A percentile compares a stretch with the other conserved stretches of the same genome.
These are phyloP conservation scores for Lactarius psammicola DNA, from an alignment of 768 basidiomycete genomes.

Conservation along the genomic window DNA sequence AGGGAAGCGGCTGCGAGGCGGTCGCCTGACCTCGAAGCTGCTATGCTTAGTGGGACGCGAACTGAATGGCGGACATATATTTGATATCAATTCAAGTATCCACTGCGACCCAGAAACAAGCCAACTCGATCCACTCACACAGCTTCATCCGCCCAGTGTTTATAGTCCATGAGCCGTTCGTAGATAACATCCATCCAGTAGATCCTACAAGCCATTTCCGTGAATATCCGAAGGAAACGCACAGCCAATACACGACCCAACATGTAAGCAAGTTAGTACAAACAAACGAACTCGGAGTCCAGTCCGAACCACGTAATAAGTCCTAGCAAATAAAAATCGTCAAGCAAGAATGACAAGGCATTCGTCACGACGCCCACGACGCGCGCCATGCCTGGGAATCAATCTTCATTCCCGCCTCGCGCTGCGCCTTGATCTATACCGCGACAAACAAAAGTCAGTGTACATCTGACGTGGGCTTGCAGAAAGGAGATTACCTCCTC, in stretches of 20 bases:
- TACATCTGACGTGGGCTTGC: neutral
- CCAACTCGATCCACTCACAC: neutral
- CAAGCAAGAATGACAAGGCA: neutral
- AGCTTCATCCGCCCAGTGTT: neutral
- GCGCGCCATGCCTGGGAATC: conserved; percentile 19
- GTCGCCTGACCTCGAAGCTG: neutral
- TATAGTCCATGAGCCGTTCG: neutral
- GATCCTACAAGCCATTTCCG: conserved; percentile 9
- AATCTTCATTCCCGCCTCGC: conserved; percentile 18
- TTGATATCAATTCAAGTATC: neutral
- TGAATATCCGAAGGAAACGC: neutral
- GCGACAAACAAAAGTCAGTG: neutral
- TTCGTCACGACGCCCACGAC: conserved; percentile 13
- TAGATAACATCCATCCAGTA: neutral
- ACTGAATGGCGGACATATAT: neutral
- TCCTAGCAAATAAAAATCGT: conserved; percentile 21
- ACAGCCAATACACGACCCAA: neutral
- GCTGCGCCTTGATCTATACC: conserved; percentile 21
- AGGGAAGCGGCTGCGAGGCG: neutral
- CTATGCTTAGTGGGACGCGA: neutral
- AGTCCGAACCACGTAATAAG: conserved; percentile 16
- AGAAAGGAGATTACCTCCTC: conserved; percentile 21
- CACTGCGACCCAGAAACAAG: neutral
- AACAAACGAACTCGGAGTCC: conserved; percentile 1
- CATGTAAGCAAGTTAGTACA: conserved; percentile 9